Evolutionary conservation across 2,329 filamentous ascomycete species (phyloP).

Genomic region (Cytospora chrysosperma): DNA sequence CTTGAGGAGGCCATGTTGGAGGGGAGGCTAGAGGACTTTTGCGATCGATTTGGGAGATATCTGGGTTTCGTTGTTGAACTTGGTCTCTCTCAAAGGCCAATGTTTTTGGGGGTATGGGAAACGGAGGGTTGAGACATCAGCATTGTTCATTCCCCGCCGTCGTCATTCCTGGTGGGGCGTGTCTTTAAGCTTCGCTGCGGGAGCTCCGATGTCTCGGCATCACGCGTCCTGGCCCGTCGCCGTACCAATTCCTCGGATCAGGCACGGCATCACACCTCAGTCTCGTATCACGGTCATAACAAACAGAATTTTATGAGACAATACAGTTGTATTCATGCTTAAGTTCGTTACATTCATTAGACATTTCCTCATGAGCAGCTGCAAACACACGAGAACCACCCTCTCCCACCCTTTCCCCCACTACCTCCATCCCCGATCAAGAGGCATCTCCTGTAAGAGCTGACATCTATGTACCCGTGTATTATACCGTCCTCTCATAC

Average conservation of each 20-base stretch:
- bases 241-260: background rate
- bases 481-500: background rate
- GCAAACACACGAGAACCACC: conserved; percentile 13
- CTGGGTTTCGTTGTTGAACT: background rate
- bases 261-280: no score
- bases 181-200: background rate
- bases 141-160: conserved; percentile 6
- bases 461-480: conserved; percentile 5
- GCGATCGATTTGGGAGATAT: background rate
- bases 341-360: conserved; percentile 19
- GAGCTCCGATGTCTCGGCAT: conserved; percentile 1
- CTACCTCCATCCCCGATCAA: background rate
- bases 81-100: background rate
- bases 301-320: background rate
- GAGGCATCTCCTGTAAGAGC: conserved; percentile 4
- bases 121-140: background rate
- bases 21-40: background rate
- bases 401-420: background rate
- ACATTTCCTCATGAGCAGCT: conserved; percentile 19
- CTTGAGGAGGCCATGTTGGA: background rate
- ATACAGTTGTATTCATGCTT: conserved; percentile 10
- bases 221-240: background rate
- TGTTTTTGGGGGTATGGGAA: background rate
- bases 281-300: background rate
- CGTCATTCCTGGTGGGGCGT: conserved; percentile 17